Evolutionary conservation across 2,329 filamentous ascomycete species (phyloP).

Genomic region (Talaromyces islandicus): DNA sequence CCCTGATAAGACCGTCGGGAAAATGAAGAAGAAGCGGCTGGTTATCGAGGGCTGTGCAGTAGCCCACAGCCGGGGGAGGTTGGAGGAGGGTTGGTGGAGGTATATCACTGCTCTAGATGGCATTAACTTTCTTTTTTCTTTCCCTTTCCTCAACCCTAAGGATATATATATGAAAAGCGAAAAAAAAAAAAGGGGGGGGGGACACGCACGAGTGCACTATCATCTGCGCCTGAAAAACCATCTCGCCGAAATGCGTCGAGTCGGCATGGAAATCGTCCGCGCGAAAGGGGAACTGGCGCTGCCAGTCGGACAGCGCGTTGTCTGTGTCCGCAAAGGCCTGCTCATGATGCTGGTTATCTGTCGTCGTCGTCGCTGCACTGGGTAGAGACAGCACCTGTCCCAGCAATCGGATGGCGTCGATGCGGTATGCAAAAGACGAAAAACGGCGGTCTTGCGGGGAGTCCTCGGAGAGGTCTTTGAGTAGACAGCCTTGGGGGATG

Average conservation of each 20-base stretch:
- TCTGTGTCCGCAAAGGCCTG: conserved; percentile 45
- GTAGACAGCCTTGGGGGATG: conserved; percentile 45
- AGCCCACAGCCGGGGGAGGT: not conserved
- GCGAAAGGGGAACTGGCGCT: conserved; percentile 60
- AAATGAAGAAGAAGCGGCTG: conserved; percentile 14
- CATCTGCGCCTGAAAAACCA: conserved; percentile 25
- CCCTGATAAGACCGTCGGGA: no score
- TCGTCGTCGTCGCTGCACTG: not conserved
- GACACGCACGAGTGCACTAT: conserved; percentile 20
- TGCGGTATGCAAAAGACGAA: conserved; percentile 74
- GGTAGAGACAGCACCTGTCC: conserved; percentile 56
- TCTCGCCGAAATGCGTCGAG: conserved; percentile 64
- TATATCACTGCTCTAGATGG: conserved; percentile 49
- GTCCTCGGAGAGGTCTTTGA: conserved; percentile 49
- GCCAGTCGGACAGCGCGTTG: conserved; percentile 52
- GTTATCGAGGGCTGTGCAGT: conserved; percentile 6
- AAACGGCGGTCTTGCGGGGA: conserved; percentile 54
- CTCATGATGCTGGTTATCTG: not conserved
- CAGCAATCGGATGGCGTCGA: conserved; percentile 68
- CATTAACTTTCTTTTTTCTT: not conserved
- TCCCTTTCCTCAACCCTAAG: no score
- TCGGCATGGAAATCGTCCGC: conserved; percentile 43
- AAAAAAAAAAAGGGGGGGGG: not conserved
- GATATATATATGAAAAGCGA: no score
- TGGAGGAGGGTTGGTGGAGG: conserved; percentile 67